Percentiles rank a stretch among this genome's conserved stretches.
Evolutionary conservation across 228 moss, liverwort and hornwort species (phyloP).

Genomic region (Sphagnum magellanicum): DNA sequence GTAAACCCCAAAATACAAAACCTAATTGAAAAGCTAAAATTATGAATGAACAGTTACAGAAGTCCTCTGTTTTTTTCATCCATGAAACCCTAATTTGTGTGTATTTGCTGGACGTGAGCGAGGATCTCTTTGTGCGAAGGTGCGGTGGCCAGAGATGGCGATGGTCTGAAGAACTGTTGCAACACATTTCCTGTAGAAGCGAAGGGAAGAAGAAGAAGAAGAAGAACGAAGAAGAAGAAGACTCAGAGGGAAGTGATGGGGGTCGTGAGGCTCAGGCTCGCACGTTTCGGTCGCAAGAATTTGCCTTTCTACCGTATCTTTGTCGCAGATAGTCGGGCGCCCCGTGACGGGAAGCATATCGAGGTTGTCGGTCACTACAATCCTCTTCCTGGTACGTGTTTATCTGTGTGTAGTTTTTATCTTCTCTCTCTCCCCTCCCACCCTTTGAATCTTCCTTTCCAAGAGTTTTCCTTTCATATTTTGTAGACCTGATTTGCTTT

Average conservation of each 20-base stretch:
- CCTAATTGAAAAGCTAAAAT: no score
- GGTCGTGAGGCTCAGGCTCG: conserved; percentile 51
- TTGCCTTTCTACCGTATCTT: conserved; percentile 67
- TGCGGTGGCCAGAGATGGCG: no score
- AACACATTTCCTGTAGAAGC: no score
- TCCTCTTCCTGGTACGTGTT: conserved; percentile 41
- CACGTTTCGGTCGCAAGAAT: conserved; percentile 69
- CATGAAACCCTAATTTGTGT: no score
- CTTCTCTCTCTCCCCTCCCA: background rate
- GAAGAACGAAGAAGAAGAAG: background rate
- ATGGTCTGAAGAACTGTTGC: no score
- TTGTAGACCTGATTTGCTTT: background rate
- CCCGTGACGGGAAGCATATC: conserved; percentile 61
- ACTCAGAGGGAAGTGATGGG: conserved; percentile 26
- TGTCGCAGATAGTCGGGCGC: conserved; percentile 52
- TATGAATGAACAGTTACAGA: no score
- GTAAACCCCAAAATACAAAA: no score
- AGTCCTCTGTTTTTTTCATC: no score
- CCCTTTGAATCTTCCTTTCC: background rate
- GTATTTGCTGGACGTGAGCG: no score
- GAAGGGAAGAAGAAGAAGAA: background rate
- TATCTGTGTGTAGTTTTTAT: background rate
- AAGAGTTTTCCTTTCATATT: background rate
- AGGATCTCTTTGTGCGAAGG: no score
- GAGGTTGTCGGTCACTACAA: conserved; percentile 68